phyloP scores from a whole-genome alignment of 257 asterid species.

The Lycium ferocissimum region DNA sequence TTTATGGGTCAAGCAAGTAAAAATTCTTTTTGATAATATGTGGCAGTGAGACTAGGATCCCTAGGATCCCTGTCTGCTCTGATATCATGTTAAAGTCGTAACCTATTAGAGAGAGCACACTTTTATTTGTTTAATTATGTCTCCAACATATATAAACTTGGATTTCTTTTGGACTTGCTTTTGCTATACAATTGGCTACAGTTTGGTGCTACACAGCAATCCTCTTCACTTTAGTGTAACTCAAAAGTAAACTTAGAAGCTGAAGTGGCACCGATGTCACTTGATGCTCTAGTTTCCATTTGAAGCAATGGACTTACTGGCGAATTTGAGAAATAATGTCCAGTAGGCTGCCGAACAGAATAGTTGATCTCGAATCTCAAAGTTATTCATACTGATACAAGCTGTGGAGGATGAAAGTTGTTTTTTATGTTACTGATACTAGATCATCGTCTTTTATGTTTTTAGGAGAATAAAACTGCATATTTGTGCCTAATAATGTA shows the following conservation, averaged over 20 bases:
- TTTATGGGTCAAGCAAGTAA: neutral
- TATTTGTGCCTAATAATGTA: slow-evolving; percentile 8
- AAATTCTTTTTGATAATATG: neutral
- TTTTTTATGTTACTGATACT: neutral
- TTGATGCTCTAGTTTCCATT: slow-evolving; percentile 14
- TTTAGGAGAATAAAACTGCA: slow-evolving; percentile 22
- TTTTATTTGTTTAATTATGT: neutral
- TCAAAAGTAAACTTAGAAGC: slow-evolving; percentile 7
- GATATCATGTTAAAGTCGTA: neutral
- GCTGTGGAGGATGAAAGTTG: slow-evolving; percentile 2
- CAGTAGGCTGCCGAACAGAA: slow-evolving; percentile 19
- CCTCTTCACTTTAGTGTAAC: neutral
- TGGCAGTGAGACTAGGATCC: neutral
- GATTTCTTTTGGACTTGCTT: too few species aligned
- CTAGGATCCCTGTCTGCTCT: neutral
- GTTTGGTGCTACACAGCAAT: neutral
- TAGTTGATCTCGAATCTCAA: slow-evolving; percentile 20
- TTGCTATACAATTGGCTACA: too few species aligned
- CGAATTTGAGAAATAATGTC: neutral
- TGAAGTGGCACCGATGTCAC: neutral
- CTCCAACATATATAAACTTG: neutral
- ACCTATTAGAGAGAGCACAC: neutral
- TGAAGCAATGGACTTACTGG: neutral
- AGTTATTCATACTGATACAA: neutral
- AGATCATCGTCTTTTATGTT: neutral